These are phyloP conservation scores for Elsinoe necatrix DNA, from an alignment of 2,329 filamentous ascomycete genomes.

Conservation along the genomic window DNA sequence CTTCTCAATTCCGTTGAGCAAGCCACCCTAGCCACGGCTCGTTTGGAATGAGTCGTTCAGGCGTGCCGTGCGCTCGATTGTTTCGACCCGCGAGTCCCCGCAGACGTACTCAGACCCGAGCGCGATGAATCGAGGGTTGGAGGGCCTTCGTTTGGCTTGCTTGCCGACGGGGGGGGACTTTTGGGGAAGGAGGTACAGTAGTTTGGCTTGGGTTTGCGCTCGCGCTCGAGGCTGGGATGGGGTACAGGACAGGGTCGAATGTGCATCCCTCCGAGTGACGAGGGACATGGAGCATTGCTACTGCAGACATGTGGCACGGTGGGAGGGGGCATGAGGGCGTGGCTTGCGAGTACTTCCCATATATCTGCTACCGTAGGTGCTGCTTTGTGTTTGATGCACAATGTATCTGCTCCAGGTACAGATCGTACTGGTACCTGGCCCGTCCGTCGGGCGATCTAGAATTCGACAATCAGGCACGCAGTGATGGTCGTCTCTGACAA, in stretches of 20 bases:
- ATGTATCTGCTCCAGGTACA: neutral
- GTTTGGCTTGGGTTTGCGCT: neutral
- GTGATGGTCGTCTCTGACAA: neutral
- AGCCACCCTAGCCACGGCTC: neutral
- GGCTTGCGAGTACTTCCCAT: no score
- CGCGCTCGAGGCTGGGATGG: neutral
- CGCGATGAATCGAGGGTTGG: neutral
- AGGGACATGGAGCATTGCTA: no score
- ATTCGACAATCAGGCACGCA: neutral
- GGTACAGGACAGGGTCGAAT: neutral
- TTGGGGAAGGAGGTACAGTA: no score
- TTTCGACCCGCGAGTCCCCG: neutral
- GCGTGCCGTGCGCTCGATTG: neutral
- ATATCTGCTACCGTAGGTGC: neutral
- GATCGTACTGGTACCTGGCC: neutral
- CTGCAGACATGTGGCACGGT: neutral
- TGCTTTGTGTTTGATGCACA: neutral
- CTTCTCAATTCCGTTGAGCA: conserved; percentile 1
- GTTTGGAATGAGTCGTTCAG: conserved; percentile 2
- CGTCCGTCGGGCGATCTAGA: neutral
- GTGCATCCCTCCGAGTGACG: no score
- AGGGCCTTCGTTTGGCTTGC: neutral
- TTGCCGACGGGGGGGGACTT: no score
- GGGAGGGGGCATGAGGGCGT: neutral
- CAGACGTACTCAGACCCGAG: neutral